phyloP scores from a whole-genome alignment of 2,329 filamentous ascomycete species.

The Sclerotiophoma versabilis region DNA sequence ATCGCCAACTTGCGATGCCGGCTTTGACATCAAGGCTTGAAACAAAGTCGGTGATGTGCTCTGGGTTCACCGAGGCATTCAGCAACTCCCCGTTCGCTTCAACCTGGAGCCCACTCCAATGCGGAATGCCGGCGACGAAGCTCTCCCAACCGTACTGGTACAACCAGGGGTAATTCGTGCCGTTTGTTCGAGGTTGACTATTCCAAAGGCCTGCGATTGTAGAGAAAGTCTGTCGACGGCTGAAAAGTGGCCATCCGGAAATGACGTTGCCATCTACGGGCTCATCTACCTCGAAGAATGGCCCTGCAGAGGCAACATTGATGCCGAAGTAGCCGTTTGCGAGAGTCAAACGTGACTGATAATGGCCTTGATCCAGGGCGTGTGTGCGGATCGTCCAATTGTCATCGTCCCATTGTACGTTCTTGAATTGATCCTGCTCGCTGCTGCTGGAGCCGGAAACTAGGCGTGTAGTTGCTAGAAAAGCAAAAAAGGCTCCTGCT shows the following conservation, averaged over 20 bases:
- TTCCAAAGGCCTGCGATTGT: conserved; percentile 74
- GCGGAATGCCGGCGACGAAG: conserved; percentile 74
- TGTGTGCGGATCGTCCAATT: conserved; percentile 64
- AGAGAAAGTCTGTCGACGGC: conserved; percentile 68
- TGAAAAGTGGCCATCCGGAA: conserved; percentile 73
- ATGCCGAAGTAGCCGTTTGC: conserved; percentile 70
- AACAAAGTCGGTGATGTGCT: conserved; percentile 66
- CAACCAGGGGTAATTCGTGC: conserved; percentile 72
- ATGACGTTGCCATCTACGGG: conserved; percentile 61
- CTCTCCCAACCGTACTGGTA: conserved; percentile 74
- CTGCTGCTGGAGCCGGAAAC: conserved; percentile 23
- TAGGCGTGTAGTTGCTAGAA: conserved; percentile 18
- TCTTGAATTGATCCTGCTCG: conserved; percentile 36
- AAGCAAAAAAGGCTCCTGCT: conserved; percentile 10
- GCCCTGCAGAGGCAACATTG: conserved; percentile 67
- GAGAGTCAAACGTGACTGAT: conserved; percentile 63
- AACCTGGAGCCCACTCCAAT: conserved; percentile 69
- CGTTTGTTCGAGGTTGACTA: conserved; percentile 63
- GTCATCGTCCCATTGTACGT: conserved; percentile 66
- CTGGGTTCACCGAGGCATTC: conserved; percentile 65
- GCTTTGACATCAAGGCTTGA: conserved; percentile 68
- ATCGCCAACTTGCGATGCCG: conserved; percentile 70
- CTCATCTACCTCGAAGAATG: conserved; percentile 66
- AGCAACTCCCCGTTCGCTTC: conserved; percentile 63
- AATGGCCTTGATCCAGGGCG: conserved; percentile 63